Evolutionary conservation across 2,329 filamentous ascomycete species (phyloP).

Genomic region (Cercospora canescens): DNA sequence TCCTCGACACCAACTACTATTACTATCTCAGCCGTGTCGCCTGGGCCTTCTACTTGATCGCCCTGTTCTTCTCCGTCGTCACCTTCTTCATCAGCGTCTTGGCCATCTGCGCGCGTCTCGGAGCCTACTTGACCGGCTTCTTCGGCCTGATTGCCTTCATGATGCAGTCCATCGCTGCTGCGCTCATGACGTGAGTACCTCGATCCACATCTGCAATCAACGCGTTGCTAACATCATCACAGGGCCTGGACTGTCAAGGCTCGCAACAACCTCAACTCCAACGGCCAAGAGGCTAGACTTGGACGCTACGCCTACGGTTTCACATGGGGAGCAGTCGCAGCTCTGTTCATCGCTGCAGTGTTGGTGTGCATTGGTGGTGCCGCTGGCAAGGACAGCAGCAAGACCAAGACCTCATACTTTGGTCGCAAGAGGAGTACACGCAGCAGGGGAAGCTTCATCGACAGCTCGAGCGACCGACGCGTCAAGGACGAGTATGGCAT

Average conservation of each 20-base stretch:
- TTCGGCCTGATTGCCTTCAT: constrained; percentile 62
- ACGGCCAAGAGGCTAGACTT: constrained; percentile 58
- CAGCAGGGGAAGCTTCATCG: constrained; percentile 57
- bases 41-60: constrained; percentile 87
- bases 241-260: constrained; percentile 69
- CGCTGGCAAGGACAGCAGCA: constrained; percentile 48
- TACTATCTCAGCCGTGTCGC: constrained; percentile 89
- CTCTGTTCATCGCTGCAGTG: constrained; percentile 64
- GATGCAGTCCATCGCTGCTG: constrained; percentile 66
- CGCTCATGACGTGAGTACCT: constrained; percentile 74
- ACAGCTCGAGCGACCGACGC: constrained; percentile 57
- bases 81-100: constrained; percentile 69
- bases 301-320: constrained; percentile 73
- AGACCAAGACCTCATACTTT: constrained; percentile 43
- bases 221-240: constrained; percentile 11
- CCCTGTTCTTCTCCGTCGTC: constrained; percentile 72
- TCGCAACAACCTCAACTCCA: constrained; percentile 63
- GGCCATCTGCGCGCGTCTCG: constrained; percentile 70
- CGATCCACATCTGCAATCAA: background rate
- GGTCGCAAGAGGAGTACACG: constrained; percentile 52
- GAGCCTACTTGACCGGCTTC: constrained; percentile 65
- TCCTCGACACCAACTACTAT: constrained; percentile 64
- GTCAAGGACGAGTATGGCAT: constrained; percentile 70
- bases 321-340: constrained; percentile 70
- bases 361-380: constrained; percentile 66